These are phyloP conservation scores for Hypoxylon fuscum DNA, from an alignment of 495 filamentous ascomycete genomes.

Conservation along the genomic window DNA sequence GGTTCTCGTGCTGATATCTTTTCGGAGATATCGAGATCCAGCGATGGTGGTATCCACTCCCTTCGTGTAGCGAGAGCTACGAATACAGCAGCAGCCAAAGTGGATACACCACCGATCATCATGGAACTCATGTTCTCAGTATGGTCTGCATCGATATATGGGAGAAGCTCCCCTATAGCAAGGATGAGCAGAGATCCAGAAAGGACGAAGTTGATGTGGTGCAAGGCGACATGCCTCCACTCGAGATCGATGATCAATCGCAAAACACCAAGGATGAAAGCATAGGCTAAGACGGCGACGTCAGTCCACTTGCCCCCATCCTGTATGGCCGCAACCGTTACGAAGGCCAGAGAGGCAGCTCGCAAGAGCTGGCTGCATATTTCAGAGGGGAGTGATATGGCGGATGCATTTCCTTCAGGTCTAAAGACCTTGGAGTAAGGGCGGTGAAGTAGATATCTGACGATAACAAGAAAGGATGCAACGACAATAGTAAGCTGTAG, in stretches of 20 bases:
- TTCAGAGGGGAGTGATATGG: conserved; percentile 45
- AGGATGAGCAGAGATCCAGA: conserved; percentile 40
- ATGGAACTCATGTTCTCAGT: conserved; percentile 22
- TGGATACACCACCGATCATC: conserved; percentile 37
- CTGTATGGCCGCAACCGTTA: conserved; percentile 35
- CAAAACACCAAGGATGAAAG: conserved; percentile 48
- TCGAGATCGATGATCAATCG: conserved; percentile 44
- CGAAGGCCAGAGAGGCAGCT: conserved; percentile 43
- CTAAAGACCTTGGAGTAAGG: conserved; percentile 33
- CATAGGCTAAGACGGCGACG: conserved; percentile 41
- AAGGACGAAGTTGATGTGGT: conserved; percentile 51
- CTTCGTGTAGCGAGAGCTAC: conserved; percentile 48
- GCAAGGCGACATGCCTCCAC: conserved; percentile 51
- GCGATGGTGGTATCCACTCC: conserved; percentile 51
- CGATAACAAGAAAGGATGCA: conserved; percentile 39
- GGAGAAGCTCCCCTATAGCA: conserved; percentile 42
- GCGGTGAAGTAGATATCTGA: conserved; percentile 40
- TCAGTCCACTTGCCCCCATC: conserved; percentile 41
- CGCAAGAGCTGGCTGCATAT: conserved; percentile 46
- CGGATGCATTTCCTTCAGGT: conserved; percentile 39
- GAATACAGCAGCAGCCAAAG: conserved; percentile 43
- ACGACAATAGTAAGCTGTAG: conserved; percentile 40
- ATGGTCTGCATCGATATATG: conserved; percentile 41
- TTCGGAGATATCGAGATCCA: conserved; percentile 37
- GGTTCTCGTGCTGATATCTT: conserved; percentile 42